These are phyloP conservation scores for Malassezia nana DNA, from an alignment of 1,284 basidiomycete genomes.

Conservation along the genomic window DNA sequence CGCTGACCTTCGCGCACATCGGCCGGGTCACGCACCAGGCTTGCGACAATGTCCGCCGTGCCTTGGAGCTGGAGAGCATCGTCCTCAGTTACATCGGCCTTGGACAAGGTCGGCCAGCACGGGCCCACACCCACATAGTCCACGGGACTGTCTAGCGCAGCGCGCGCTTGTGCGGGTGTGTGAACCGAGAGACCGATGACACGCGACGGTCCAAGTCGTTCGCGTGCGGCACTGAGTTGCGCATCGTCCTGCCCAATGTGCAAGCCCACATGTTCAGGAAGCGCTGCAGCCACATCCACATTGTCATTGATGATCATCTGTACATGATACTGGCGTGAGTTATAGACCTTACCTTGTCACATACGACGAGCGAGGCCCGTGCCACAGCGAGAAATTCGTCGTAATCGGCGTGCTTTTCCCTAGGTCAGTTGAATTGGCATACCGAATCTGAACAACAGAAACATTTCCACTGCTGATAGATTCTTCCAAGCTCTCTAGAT, in stretches of 20 bases:
- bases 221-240: constrained; percentile 59
- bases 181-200: constrained; percentile 76
- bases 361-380: constrained; percentile 61
- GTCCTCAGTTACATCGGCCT: constrained; percentile 40
- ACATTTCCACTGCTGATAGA: constrained; percentile 74
- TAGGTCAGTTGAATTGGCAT: neutral
- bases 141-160: constrained; percentile 52
- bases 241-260: constrained; percentile 89
- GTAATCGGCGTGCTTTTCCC: constrained; percentile 29
- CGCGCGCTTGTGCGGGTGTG: constrained; percentile 49
- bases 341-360: constrained; percentile 54
- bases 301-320: constrained; percentile 71
- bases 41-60: constrained; percentile 26
- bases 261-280: constrained; percentile 60
- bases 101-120: constrained; percentile 48
- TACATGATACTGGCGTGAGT: constrained; percentile 57
- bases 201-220: constrained; percentile 57
- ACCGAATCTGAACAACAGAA: constrained; percentile 63
- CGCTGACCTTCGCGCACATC: neutral
- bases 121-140: constrained; percentile 80
- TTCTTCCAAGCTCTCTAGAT: constrained; percentile 67
- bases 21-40: constrained; percentile 8
- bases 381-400: constrained; percentile 67
- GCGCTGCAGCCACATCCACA: constrained; percentile 30
- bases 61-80: constrained; percentile 31